Evolutionary conservation across 192 early-diverging fungal genomes (phyloP).

Genomic region (Coemansia sp.): DNA sequence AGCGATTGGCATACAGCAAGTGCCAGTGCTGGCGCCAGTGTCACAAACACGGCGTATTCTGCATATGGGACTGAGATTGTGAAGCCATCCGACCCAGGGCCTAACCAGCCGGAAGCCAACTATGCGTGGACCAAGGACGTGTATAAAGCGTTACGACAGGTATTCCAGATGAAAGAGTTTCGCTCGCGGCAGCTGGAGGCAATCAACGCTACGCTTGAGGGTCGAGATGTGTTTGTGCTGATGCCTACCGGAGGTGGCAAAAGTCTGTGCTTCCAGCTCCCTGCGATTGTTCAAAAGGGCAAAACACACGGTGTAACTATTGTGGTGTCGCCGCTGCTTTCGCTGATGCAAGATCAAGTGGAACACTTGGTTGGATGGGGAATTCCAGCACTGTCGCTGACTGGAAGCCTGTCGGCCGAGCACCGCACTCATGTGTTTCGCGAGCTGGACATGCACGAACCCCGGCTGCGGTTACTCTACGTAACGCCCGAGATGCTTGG

Average conservation of each 20-base stretch:
- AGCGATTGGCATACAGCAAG: background rate
- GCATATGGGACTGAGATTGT: conserved; percentile 15
- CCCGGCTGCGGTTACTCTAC: conserved; percentile 70
- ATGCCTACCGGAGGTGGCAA: conserved; percentile 99
- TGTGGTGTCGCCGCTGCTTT: conserved; percentile 91
- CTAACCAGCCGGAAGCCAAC: conserved; percentile 27
- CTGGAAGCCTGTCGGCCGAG: conserved; percentile 58
- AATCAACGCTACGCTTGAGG: conserved; percentile 81
- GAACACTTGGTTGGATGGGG: conserved; percentile 65
- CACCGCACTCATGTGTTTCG: conserved; percentile 58
- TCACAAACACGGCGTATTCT: background rate
- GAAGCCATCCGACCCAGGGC: conserved; percentile 43
- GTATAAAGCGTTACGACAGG: conserved; percentile 60
- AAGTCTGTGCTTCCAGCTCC: conserved; percentile 92
- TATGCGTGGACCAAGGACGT: conserved; percentile 75
- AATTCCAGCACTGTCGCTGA: conserved; percentile 62
- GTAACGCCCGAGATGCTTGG: conserved; percentile 87
- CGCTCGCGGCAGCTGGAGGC: conserved; percentile 83
- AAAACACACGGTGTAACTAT: conserved; percentile 73
- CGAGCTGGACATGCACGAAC: conserved; percentile 55
- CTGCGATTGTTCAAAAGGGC: conserved; percentile 68
- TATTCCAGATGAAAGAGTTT: conserved; percentile 76
- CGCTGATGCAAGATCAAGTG: conserved; percentile 97
- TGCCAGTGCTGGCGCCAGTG: background rate
- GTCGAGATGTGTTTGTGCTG: conserved; percentile 88